These are phyloP conservation scores for Verticillium zaregamsianum DNA, from an alignment of 2,329 filamentous ascomycete species.

Conservation along the genomic window DNA sequence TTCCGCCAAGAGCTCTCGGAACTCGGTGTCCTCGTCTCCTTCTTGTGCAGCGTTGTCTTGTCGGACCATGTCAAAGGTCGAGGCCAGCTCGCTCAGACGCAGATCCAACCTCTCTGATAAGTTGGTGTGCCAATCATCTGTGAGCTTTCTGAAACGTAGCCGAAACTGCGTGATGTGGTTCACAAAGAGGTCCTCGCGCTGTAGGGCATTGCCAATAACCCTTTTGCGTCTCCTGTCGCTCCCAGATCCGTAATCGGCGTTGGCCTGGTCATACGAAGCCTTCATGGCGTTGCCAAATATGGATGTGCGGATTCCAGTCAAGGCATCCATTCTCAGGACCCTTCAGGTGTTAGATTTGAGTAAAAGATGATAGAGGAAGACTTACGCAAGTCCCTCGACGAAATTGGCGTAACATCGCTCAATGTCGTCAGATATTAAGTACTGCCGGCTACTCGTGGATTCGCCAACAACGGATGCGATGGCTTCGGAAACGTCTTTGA, in stretches of 20 bases:
- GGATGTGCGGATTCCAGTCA: constrained; percentile 32
- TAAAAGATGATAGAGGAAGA: constrained; percentile 7
- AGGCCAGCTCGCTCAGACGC: constrained; percentile 21
- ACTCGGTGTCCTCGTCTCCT: constrained; percentile 29
- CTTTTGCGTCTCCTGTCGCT: constrained; percentile 26
- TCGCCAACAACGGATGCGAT: neutral
- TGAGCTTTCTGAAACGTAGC: constrained; percentile 15
- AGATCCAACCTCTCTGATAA: constrained; percentile 10
- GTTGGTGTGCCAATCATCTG: constrained; percentile 16
- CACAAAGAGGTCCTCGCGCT: constrained; percentile 21
- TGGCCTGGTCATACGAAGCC: constrained; percentile 24
- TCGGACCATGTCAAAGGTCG: constrained; percentile 29
- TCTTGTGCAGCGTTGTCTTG: constrained; percentile 31
- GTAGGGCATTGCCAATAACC: constrained; percentile 25
- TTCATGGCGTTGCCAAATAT: constrained; percentile 32
- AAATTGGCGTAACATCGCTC: neutral
- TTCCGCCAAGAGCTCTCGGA: constrained; percentile 18
- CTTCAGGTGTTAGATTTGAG: constrained; percentile 15
- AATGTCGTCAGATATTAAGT: neutral
- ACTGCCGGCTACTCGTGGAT: neutral
- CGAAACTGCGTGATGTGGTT: constrained; percentile 22
- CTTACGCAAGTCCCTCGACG: neutral
- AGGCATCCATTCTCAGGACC: constrained; percentile 23
- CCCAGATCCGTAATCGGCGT: constrained; percentile 28
- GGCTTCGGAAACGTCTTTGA: neutral